Evolutionary conservation across 345 rosid genomes (phyloP), one percentile per base, ranked within the genome.

Genomic region (Pistacia integerrima): DNA sequence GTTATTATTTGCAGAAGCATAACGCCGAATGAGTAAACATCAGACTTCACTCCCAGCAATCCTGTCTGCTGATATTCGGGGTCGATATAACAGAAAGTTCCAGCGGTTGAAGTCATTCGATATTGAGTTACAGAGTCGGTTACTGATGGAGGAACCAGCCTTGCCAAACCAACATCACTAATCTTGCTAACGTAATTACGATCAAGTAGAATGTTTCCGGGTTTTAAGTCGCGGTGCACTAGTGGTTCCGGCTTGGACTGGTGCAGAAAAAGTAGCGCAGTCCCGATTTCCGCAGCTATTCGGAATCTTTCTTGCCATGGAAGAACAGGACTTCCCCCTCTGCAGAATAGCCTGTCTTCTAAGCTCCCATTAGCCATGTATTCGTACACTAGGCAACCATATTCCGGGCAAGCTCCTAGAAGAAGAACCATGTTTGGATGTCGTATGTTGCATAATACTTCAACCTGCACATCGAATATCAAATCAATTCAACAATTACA

Each of bases 401-500:
- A 90, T 76, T 95, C 91, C 0, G 94, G 93, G 80, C 98, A 92
- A 13, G 98, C 99, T 36, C 98, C 99, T 6, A 95, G 84, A n/a
- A 93, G 87, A 56, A 92, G 94, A 78, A 95, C 99, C 98, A 95
- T 90, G 86, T 93, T 95, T 65, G 98, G 97, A 82, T 95, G 98
- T 61, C 97, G 82, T 75, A 93, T 95, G 87, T 84, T 83, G 54
- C 93, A 84, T 44, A 95, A 73, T 14, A 95, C 94, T 85, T 95
- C 93, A 66, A 95, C 87, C 94, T 90, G 77, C 77, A 81, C 0
- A 18, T 36, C 46, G 1, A 41, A 41, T 41, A 7, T 41, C 46
- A 41, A 41, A 41, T 41, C 9, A 41, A 41, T 41, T 41, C 46
- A 35, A 52, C 49, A 33, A 64, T 10, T n/a, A 20, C 52, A 36